A percentile compares a stretch with the other conserved stretches of the same genome.
These are phyloP conservation scores for Vitis labrusca DNA, from an alignment of 164 flowering plant species.

Conservation along the genomic window DNA sequence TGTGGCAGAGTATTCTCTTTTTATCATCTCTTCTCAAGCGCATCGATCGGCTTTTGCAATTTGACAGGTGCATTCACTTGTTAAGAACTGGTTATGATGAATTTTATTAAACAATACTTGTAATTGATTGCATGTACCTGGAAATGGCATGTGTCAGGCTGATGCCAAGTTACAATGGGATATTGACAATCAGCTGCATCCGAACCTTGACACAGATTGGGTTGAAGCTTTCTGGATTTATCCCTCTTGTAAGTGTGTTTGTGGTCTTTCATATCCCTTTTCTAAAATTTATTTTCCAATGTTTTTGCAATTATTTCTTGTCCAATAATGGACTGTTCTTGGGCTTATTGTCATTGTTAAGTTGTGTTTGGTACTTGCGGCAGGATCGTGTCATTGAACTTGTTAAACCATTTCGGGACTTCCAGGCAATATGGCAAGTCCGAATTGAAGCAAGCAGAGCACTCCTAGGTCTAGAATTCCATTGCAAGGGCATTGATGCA, in stretches of 20 bases:
- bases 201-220: conserved; percentile 80
- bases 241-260: conserved; percentile 63
- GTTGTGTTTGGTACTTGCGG: conserved; percentile 5
- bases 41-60: conserved; percentile 86
- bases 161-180: conserved; percentile 97
- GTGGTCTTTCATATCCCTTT: neutral
- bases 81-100: conserved; percentile 4
- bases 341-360: neutral
- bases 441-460: conserved; percentile 85
- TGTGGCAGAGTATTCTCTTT: conserved; percentile 60
- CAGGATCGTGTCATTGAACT: conserved; percentile 79
- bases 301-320: too few relatives aligned
- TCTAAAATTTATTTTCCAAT: too few relatives aligned
- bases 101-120: neutral
- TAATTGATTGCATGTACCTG: conserved; percentile 5
- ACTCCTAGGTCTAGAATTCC: conserved; percentile 83
- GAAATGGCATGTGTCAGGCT: conserved; percentile 46
- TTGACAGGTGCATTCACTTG: conserved; percentile 71
- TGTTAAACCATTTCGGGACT: conserved; percentile 64
- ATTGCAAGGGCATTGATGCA: conserved; percentile 70
- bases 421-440: conserved; percentile 67
- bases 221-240: conserved; percentile 63
- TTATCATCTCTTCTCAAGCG: conserved; percentile 88
- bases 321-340: neutral
- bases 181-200: conserved; percentile 86